Percentiles rank a stretch among this genome's conserved stretches.
These are phyloP conservation scores for Daldinia childiae DNA, from an alignment of 495 filamentous ascomycete species.

Conservation along the genomic window DNA sequence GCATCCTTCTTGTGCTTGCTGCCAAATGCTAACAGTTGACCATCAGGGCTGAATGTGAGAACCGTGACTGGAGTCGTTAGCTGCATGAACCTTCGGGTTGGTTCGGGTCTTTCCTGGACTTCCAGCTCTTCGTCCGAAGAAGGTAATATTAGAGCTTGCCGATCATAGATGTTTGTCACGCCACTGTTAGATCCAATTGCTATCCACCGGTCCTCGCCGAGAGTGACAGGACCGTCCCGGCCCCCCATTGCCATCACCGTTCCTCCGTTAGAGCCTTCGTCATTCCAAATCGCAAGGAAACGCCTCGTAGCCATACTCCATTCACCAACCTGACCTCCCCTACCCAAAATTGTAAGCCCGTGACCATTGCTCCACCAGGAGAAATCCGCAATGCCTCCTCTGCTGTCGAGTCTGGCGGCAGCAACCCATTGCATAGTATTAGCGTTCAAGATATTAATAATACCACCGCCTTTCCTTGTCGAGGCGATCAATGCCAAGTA, in stretches of 20 bases:
- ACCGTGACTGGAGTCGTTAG: slow-evolving; percentile 83
- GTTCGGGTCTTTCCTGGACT: slow-evolving; percentile 72
- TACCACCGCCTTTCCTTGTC: slow-evolving; percentile 81
- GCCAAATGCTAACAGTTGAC: slow-evolving; percentile 85
- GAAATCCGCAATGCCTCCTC: slow-evolving; percentile 86
- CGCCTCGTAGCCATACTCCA: slow-evolving; percentile 73
- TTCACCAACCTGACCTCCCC: slow-evolving; percentile 92
- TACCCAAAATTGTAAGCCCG: slow-evolving; percentile 77
- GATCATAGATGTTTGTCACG: slow-evolving; percentile 93
- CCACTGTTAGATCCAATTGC: slow-evolving; percentile 85
- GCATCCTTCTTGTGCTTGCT: slow-evolving; percentile 89
- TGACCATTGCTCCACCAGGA: slow-evolving; percentile 89
- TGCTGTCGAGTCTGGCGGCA: slow-evolving; percentile 82
- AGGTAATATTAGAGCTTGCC: slow-evolving; percentile 65
- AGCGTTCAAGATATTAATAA: slow-evolving; percentile 85
- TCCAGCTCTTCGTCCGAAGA: slow-evolving; percentile 55
- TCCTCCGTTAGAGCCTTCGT: slow-evolving; percentile 88
- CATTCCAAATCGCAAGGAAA: slow-evolving; percentile 83
- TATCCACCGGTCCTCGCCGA: slow-evolving; percentile 89
- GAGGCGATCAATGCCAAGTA: slow-evolving; percentile 84
- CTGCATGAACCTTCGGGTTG: slow-evolving; percentile 77
- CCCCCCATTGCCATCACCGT: slow-evolving; percentile 84
- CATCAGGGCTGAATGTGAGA: slow-evolving; percentile 83
- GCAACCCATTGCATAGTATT: slow-evolving; percentile 88
- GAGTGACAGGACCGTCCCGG: slow-evolving; percentile 58